Percentiles rank a stretch among this genome's conserved stretches.
Evolutionary conservation across 345 rosid species (phyloP).

Genomic region (Moringa oleifera): DNA sequence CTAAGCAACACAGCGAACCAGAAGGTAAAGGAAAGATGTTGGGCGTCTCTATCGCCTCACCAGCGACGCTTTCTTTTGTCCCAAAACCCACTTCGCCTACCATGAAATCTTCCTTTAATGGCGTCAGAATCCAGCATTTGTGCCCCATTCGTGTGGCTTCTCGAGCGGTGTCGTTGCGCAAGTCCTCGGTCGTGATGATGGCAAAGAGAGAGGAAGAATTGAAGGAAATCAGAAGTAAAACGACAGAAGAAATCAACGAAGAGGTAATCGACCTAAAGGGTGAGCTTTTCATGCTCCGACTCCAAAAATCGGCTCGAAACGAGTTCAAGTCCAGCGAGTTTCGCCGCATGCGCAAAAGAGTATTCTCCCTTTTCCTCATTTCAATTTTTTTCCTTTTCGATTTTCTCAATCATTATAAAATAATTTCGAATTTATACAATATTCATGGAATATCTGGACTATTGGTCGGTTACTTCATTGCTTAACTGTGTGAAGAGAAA

Average conservation of each 20-base stretch:
- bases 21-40: constrained; percentile 36
- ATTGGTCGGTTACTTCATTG: background rate
- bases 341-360: constrained; percentile 81
- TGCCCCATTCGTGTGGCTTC: constrained; percentile 22
- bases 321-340: constrained; percentile 95
- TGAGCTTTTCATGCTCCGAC: constrained; percentile 91
- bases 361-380: constrained; percentile 18
- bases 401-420: background rate
- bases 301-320: constrained; percentile 72
- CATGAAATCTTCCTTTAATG: constrained; percentile 46
- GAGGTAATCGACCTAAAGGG: constrained; percentile 86
- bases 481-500: background rate
- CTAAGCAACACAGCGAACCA: no score
- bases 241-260: constrained; percentile 73
- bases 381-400: background rate
- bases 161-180: constrained; percentile 16
- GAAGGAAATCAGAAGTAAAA: constrained; percentile 65
- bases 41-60: constrained; percentile 47
- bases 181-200: constrained; percentile 58
- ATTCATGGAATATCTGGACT: background rate
- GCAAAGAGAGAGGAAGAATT: constrained; percentile 74
- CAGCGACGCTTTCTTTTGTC: constrained; percentile 32
- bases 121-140: constrained; percentile 39
- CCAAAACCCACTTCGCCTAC: constrained; percentile 23
- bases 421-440: background rate